phyloP scores from a whole-genome alignment of 805 yeast species.

The Ogataea naganishii region DNA sequence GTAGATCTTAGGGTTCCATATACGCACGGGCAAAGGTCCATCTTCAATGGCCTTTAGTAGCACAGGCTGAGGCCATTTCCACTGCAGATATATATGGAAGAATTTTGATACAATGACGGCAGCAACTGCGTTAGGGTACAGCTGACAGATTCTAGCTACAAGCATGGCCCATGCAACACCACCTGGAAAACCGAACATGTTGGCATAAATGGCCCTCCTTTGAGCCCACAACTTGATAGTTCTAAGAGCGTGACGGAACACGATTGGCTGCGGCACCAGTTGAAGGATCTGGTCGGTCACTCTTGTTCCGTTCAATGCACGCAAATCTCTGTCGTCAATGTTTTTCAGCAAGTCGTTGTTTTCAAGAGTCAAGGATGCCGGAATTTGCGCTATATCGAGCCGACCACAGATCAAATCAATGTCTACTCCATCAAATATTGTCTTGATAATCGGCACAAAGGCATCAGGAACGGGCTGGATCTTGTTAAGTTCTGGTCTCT shows the following conservation, averaged over 20 bases:
- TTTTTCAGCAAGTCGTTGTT: conserved; percentile 83
- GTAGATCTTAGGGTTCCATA: conserved; percentile 93
- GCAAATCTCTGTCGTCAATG: conserved; percentile 82
- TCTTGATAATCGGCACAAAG: conserved; percentile 91
- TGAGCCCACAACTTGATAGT: conserved; percentile 97
- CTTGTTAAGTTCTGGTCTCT: conserved; percentile 79
- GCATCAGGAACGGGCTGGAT: conserved; percentile 94
- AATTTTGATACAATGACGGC: conserved; percentile 87
- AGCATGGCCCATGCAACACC: conserved; percentile 99
- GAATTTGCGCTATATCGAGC: conserved; percentile 77
- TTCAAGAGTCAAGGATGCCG: conserved; percentile 60
- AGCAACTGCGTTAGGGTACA: conserved; percentile 93
- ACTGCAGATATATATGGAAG: conserved; percentile 74
- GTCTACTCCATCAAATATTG: conserved; percentile 83
- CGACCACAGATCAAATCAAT: conserved; percentile 86
- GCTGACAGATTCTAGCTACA: conserved; percentile 94
- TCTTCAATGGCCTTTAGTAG: conserved; percentile 88
- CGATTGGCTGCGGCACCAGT: conserved; percentile 86
- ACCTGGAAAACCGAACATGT: conserved; percentile 96
- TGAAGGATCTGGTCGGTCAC: conserved; percentile 91
- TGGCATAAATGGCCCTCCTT: conserved; percentile 87
- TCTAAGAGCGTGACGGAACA: conserved; percentile 85
- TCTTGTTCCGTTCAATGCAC: conserved; percentile 91
- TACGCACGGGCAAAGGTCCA: conserved; percentile 92
- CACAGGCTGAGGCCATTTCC: conserved; percentile 99